Evolutionary conservation across 1,284 basidiomycete species (phyloP).

Genomic region (Papiliotrema nemorosa): DNA sequence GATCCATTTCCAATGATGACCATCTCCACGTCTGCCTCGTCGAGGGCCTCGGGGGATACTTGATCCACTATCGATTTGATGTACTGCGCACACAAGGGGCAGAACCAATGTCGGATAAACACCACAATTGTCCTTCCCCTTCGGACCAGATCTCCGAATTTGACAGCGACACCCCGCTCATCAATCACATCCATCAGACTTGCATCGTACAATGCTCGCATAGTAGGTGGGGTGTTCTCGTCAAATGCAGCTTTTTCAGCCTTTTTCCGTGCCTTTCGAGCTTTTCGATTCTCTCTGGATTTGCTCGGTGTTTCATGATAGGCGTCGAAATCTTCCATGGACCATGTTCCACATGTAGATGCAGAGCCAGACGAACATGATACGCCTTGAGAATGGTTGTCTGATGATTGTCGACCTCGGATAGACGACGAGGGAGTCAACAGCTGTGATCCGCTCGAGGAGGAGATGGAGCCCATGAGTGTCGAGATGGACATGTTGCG

Average conservation of each 20-base stretch:
- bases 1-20: slow-evolving; percentile 70
- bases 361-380: slow-evolving; percentile 7
- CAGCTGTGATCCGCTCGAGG: background rate
- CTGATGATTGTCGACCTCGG: background rate
- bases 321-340: slow-evolving; percentile 3
- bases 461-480: too few relatives aligned
- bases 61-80: slow-evolving; percentile 62
- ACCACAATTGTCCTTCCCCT: slow-evolving; percentile 58
- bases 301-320: background rate
- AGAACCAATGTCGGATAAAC: slow-evolving; percentile 55
- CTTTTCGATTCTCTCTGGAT: slow-evolving; percentile 20
- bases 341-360: slow-evolving; percentile 19
- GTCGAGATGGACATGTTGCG: too few relatives aligned
- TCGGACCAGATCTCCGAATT: slow-evolving; percentile 69
- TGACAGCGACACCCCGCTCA: slow-evolving; percentile 62
- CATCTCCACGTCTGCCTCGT: slow-evolving; percentile 50
- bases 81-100: slow-evolving; percentile 79
- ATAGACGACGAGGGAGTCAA: background rate
- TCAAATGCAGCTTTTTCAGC: slow-evolving; percentile 32
- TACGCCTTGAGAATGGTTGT: background rate
- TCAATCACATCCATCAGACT: slow-evolving; percentile 62
- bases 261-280: slow-evolving; percentile 23
- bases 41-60: slow-evolving; percentile 57
- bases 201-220: slow-evolving; percentile 56
- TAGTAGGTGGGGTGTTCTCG: slow-evolving; percentile 22